These are phyloP conservation scores for Mortierella antarctica DNA, from an alignment of 192 early-diverging fungal genomes.

Conservation along the genomic window DNA sequence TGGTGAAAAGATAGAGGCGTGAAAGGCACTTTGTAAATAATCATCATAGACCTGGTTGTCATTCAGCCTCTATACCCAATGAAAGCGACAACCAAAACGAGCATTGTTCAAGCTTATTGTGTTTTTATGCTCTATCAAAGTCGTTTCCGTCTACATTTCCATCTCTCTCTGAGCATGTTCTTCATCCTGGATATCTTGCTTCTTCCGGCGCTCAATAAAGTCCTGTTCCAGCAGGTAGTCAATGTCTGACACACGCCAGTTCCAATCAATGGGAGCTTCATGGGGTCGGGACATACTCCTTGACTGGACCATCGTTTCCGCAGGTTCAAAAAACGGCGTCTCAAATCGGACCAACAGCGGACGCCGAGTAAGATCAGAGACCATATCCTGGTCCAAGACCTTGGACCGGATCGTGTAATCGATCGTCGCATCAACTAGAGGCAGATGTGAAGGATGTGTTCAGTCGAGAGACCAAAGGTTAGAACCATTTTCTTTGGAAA, in stretches of 20 bases:
- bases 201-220: slow-evolving; percentile 30
- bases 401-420: slow-evolving; percentile 43
- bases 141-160: slow-evolving; percentile 27
- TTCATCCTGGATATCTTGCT: slow-evolving; percentile 43
- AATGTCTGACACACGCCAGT: slow-evolving; percentile 62
- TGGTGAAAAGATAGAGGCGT: slow-evolving; percentile 3
- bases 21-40: not conserved
- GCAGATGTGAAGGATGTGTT: not conserved
- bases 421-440: slow-evolving; percentile 40
- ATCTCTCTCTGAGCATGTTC: slow-evolving; percentile 49
- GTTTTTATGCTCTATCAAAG: too few relatives aligned
- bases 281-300: slow-evolving; percentile 51
- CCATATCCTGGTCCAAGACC: slow-evolving; percentile 23
- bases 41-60: not conserved
- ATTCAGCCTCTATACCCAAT: not conserved
- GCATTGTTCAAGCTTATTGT: too few relatives aligned
- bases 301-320: slow-evolving; percentile 57
- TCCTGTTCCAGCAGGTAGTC: slow-evolving; percentile 65
- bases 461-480: not conserved
- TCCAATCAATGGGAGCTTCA: slow-evolving; percentile 58
- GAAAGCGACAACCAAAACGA: not conserved
- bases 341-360: slow-evolving; percentile 59
- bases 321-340: slow-evolving; percentile 63
- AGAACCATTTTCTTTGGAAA: not conserved
- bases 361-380: slow-evolving; percentile 60